phyloP scores from a whole-genome alignment of 176 grass and related monocot species.

The Eleusine indica region DNA sequence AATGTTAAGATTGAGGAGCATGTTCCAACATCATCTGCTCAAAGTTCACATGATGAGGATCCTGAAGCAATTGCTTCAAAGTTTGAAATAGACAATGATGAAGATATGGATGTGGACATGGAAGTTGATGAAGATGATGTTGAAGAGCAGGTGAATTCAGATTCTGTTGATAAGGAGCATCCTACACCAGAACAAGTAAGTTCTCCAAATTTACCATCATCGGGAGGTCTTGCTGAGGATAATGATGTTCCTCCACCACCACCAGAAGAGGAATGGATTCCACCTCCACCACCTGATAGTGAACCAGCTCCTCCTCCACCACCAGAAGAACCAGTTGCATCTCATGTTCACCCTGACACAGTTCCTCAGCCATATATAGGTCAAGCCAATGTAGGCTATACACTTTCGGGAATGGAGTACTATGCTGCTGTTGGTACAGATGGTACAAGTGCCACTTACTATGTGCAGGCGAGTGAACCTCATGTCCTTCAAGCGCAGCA shows the following conservation, averaged over 20 bases:
- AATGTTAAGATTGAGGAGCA: constrained; percentile 36
- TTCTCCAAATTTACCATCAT: constrained; percentile 32
- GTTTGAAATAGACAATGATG: constrained; percentile 51
- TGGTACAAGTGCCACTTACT: constrained; percentile 55
- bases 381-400: constrained; percentile 62
- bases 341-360: constrained; percentile 47
- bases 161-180: constrained; percentile 36
- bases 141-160: constrained; percentile 35
- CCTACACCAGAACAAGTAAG: constrained; percentile 32
- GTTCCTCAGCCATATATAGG: constrained; percentile 56
- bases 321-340: constrained; percentile 55
- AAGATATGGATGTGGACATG: constrained; percentile 99
- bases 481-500: constrained; percentile 52
- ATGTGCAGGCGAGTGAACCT: constrained; percentile 58
- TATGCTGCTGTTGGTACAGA: constrained; percentile 58
- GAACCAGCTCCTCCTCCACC: constrained; percentile 69
- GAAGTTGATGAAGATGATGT: constrained; percentile 84
- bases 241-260: constrained; percentile 63
- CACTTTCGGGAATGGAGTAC: constrained; percentile 64
- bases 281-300: constrained; percentile 81
- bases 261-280: constrained; percentile 83
- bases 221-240: constrained; percentile 51
- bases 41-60: constrained; percentile 41
- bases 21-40: constrained; percentile 26
- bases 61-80: constrained; percentile 24